Percentiles rank a stretch among this genome's conserved stretches.
phyloP scores from a whole-genome alignment of 2,329 filamentous ascomycete species.

The Macrophomina tecta region DNA sequence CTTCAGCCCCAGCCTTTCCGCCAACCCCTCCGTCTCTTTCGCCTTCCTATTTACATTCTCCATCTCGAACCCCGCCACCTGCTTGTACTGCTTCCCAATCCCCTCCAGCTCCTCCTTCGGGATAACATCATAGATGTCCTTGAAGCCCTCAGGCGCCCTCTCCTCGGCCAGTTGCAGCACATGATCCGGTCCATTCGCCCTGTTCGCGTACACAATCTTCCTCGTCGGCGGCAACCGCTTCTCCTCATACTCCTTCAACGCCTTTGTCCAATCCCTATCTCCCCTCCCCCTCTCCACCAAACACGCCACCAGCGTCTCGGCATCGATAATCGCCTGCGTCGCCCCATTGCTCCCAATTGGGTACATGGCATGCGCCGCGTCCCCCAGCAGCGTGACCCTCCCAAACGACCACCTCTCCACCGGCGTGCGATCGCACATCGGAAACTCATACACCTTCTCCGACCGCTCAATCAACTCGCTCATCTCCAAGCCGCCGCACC shows the following conservation, averaged over 20 bases:
- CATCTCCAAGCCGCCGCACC: slow-evolving; percentile 51
- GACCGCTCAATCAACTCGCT: slow-evolving; percentile 51
- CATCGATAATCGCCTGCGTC: slow-evolving; percentile 41
- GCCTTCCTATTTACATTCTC: slow-evolving; percentile 52
- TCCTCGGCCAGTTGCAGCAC: slow-evolving; percentile 55
- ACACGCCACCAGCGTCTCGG: slow-evolving; percentile 46
- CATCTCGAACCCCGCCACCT: slow-evolving; percentile 54
- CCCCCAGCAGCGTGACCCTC: slow-evolving; percentile 50
- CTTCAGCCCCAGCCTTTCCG: slow-evolving; percentile 34
- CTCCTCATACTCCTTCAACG: slow-evolving; percentile 48
- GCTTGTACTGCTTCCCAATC: slow-evolving; percentile 44
- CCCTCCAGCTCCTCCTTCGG: slow-evolving; percentile 49
- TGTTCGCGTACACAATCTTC: slow-evolving; percentile 55
- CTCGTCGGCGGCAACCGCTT: slow-evolving; percentile 50
- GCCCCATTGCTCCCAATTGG: slow-evolving; percentile 45
- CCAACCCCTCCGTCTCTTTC: slow-evolving; percentile 40
- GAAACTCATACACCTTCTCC: slow-evolving; percentile 53
- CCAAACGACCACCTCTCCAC: slow-evolving; percentile 46
- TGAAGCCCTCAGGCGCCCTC: slow-evolving; percentile 45
- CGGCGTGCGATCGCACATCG: slow-evolving; percentile 54
- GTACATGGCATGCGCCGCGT: slow-evolving; percentile 51
- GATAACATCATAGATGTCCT: slow-evolving; percentile 50
- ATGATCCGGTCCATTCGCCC: slow-evolving; percentile 55
- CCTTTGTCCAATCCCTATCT: slow-evolving; percentile 39
- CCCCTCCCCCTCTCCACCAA: slow-evolving; percentile 37